Evolutionary conservation across 192 early-diverging fungal species (phyloP), one percentile per base, ranked within the genome.

Genomic region (Podila epicladia): DNA sequence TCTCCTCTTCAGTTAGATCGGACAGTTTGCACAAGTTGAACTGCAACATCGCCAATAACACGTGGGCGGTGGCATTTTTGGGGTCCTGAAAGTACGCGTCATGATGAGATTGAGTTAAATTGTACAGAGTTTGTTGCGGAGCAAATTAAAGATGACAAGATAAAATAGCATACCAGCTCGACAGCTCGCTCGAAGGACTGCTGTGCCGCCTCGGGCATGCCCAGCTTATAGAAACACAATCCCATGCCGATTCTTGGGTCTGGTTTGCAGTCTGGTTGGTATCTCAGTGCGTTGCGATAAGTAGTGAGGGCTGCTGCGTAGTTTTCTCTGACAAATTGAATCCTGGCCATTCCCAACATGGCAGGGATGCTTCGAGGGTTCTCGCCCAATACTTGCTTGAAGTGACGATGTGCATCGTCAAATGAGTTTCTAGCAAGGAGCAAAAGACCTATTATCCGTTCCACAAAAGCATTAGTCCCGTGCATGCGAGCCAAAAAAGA

Each of bases 181-280:
- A 93, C 63, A 12, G 91, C 92, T 12, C 94, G 85, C 57, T 87
- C 72, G 74, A 97, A 93, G 2, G 95, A 93, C 5, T 63, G 58
- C n/a, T 89, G 84, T 13, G 97, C 95, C 53, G 93, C 84, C 17
- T 82, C 85, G 24, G 70, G 28, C 86, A 94, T 92, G 3, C 88
- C 87, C 7, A 97, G 85, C 55, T 90, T 89, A 67, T 91, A 85
- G 82, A 91, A 94, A 77, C 97, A 98, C 64, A 97, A 85, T 17
- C 95, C 96, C 71, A 98, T 96, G 24, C 94, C 91, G 28, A 97
- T 83, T 31, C 97, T 91, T 48, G 90, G 86, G 79, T 96, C 91
- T 58, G 94, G 87, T 22, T 50, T 82, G 19, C 87, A 77, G 6
- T 85, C 73, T 2, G 96, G 91, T 33, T 82, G 74, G 64, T 91